These are phyloP conservation scores for Aspergillus sp. DNA, from an alignment of 2,329 filamentous ascomycete genomes.

Conservation along the genomic window DNA sequence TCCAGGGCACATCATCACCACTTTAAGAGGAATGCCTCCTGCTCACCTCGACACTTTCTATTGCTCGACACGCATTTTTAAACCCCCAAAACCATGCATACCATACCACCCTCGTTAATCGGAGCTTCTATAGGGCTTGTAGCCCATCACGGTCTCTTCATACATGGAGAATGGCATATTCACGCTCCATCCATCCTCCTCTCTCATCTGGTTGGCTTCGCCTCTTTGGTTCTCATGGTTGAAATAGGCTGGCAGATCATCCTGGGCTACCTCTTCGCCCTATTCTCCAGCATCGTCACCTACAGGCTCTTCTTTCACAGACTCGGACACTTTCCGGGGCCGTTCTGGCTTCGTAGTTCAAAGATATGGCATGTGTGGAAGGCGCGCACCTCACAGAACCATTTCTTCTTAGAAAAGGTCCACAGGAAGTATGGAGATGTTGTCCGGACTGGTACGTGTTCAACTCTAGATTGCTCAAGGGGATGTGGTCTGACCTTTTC, in stretches of 20 bases:
- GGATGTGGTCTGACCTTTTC: neutral
- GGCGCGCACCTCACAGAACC: constrained; percentile 33
- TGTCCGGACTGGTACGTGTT: constrained; percentile 36
- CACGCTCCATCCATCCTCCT: constrained; percentile 20
- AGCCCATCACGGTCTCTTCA: constrained; percentile 18
- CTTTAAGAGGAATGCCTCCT: neutral
- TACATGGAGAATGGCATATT: constrained; percentile 27
- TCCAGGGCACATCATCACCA: neutral
- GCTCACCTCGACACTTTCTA: neutral
- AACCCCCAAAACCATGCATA: neutral
- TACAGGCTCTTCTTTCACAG: constrained; percentile 49
- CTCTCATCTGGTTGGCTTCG: constrained; percentile 15
- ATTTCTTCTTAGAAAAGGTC: constrained; percentile 34
- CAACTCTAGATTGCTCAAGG: neutral
- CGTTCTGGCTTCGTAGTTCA: constrained; percentile 39
- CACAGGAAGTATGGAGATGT: constrained; percentile 41
- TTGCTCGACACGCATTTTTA: neutral
- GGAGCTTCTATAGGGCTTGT: neutral
- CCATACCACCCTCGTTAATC: neutral
- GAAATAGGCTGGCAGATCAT: constrained; percentile 6
- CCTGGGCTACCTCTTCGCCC: constrained; percentile 10
- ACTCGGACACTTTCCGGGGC: constrained; percentile 45
- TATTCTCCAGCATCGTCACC: constrained; percentile 40
- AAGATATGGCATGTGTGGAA: constrained; percentile 45
- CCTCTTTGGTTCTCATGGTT: neutral